Percentiles rank a stretch among this genome's conserved stretches.
These are phyloP conservation scores for Polyrhizophydium stewartii DNA, from an alignment of 371 early-diverging fungal genomes.

Conservation along the genomic window DNA sequence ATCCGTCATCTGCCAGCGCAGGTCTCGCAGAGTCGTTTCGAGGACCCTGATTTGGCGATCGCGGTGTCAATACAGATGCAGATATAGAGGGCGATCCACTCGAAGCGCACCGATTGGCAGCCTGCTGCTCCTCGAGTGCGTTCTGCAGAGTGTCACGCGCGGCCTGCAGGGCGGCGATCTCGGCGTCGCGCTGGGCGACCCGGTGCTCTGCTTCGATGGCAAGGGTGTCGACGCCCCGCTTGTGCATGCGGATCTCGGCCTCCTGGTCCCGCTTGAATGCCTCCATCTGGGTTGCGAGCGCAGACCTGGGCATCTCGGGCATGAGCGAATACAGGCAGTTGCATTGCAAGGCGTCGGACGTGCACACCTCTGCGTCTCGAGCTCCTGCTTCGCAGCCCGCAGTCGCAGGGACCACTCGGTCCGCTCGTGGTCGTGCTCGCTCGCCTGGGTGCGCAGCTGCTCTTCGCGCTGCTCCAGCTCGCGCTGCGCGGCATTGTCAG, in stretches of 20 bases:
- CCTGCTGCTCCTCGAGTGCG: conserved; percentile 10
- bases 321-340: not conserved
- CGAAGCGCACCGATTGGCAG: conserved; percentile 2
- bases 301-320: not conserved
- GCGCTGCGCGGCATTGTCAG: too few species aligned
- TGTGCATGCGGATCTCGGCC: conserved; percentile 3
- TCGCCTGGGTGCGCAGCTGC: conserved; percentile 1
- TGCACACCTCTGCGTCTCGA: conserved; percentile 8
- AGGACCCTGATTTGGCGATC: not conserved
- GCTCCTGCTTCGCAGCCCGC: conserved; percentile 6
- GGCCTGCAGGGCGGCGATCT: conserved; percentile 7
- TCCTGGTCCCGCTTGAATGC: conserved; percentile 9
- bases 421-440: conserved; percentile 5
- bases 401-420: conserved; percentile 9
- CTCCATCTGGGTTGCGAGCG: conserved; percentile 6
- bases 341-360: too few species aligned
- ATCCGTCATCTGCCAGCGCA: conserved; percentile 31
- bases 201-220: conserved; percentile 11
- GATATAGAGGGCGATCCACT: too few species aligned
- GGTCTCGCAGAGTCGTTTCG: conserved; percentile 19
- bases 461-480: conserved; percentile 19
- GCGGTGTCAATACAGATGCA: too few species aligned
- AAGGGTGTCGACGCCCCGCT: conserved; percentile 7
- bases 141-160: conserved; percentile 6
- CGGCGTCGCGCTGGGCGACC: conserved; percentile 10